Base-by-base conservation (phyloP, 805 yeast species). In the Saturnispora mendoncae region DNA sequence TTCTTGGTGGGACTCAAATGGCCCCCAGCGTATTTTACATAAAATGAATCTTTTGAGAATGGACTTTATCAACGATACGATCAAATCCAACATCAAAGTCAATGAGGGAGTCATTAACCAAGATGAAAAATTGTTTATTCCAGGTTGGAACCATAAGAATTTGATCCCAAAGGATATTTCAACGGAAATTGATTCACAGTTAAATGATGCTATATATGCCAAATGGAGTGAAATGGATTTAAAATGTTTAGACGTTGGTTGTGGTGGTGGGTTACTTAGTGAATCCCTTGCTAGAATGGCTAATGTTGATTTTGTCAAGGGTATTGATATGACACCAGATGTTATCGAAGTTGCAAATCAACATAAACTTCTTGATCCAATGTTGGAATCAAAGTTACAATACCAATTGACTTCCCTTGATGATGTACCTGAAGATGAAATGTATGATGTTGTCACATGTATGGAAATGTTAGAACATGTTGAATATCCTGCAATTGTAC, bases 1-100 rank as follows among this genome's bases (percentile, higher is more conserved):
- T n/a, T 62, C 85, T n/a, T 92, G 99, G 99, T 92, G 99, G 98
- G 95, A 92, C 52, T 78, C 84, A 12, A 64, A 78, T 48, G 98
- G 98, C 0, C 82, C 97, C 1, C 97, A 92, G 57, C 67, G 98
- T 30, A 84, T 92, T 42, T 70, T 92, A 33, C 97, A 92, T 62
- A 84, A 87, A 62, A 90, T 92, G 98, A 92, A 92, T 58, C 66
- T 85, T 38, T 67, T 85, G 40, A 67, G 98, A 48, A 72, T 90
- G 82, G 96, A 87, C 58, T 92, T 87, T 56, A 78, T 92, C 38
- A 76, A 74, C 47, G 71, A 72, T 4, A 80, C 78, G 0, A 63
- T 90, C 21, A 64, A 66, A 48, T 48, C 53, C 6, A 65, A 71
- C 43, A 47, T 74, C 24, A 56, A 57, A 35, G 56, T 76, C 44